phyloP scores from a whole-genome alignment of 768 basidiomycete species.

The Russula sp. region DNA sequence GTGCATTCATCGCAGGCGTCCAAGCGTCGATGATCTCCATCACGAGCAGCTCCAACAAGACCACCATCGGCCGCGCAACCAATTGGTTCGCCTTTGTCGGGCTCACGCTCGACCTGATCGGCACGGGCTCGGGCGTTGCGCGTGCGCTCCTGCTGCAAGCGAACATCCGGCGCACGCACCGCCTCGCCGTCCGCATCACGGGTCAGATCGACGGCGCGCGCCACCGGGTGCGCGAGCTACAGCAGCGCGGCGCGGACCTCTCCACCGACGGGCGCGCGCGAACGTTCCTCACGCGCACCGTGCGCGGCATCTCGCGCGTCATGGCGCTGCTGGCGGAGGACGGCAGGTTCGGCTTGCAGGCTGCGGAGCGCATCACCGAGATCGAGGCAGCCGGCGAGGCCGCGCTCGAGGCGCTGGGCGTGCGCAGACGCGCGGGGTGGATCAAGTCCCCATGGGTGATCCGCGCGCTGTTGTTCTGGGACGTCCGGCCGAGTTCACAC shows the following conservation, averaged over 20 bases:
- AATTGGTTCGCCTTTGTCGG: constrained; percentile 21
- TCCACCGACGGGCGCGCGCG: not conserved
- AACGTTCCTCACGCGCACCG: not conserved
- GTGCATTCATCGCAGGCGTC: constrained; percentile 21
- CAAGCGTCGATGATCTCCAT: constrained; percentile 14
- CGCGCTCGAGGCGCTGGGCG: not conserved
- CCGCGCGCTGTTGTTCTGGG: not conserved
- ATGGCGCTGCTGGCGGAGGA: constrained; percentile 7
- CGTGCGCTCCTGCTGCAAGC: constrained; percentile 13
- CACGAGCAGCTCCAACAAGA: not conserved
- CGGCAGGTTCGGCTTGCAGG: constrained; percentile 1
- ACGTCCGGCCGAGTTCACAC: not conserved
- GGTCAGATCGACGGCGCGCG: constrained; percentile 14
- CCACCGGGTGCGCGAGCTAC: constrained; percentile 2
- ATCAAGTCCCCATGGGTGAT: too few species aligned
- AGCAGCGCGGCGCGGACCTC: not conserved
- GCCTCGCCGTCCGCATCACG: not conserved
- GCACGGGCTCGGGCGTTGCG: constrained; percentile 14
- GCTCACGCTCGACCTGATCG: constrained; percentile 20
- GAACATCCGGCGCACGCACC: constrained; percentile 8
- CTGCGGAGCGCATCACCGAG: not conserved
- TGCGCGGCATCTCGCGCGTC: constrained; percentile 1
- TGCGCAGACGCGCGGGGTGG: too few species aligned
- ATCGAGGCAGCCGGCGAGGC: not conserved
- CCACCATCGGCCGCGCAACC: not conserved